Evolutionary conservation across 176 grass and related monocot genomes (phyloP), one percentile per base, ranked within the genome.

Genomic region (Paspalum notatum): DNA sequence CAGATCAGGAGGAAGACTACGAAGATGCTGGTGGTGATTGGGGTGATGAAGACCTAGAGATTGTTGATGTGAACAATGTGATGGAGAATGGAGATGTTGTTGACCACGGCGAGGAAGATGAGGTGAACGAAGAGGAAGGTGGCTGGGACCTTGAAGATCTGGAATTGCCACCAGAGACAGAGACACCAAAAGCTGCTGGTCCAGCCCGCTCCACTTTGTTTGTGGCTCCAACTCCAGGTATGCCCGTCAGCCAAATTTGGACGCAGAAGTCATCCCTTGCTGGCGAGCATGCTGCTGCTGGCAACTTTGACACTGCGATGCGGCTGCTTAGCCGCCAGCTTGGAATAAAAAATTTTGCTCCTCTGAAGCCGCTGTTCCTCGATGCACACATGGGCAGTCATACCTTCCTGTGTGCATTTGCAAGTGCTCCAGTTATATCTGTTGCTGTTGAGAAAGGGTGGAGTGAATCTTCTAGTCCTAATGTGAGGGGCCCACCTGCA

Each of bases 101-200:
- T 75, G 84, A 63, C 39, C 74, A 85, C 14, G 68, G 26, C 0
- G 90, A 97, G 58, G 80, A 81, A 21, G 65, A 64, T 71, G 88
- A 89, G 55, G 51, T 51, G 56, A 87, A 88, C 53, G 81, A 82
- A 89, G 94, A 93, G 67, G 88, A 93, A 73, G 94, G 91, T 85
- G 93, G 93, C 40, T 97, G 94, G 94, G 94, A 97, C 71, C 86
- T 97, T 14, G 94, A 97, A 86, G 94, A 97, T 87, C 75, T 93
- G 17, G 94, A 97, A 61, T 76, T 97, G 41, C 91, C 86, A 18
- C 81, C 91, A 40, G 91, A 97, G 18, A 72, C 79, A 53, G 88
- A 89, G 24, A 97, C 89, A 22, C 94, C 91, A 4, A 97, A 87
- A 78, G 87, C 77, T 11, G 32, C 74, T 26, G 80, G 45, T 46